Percentiles rank a stretch among this genome's conserved stretches.
phyloP scores from a whole-genome alignment of 345 rosid genomes.

The Lepidium africanum region DNA sequence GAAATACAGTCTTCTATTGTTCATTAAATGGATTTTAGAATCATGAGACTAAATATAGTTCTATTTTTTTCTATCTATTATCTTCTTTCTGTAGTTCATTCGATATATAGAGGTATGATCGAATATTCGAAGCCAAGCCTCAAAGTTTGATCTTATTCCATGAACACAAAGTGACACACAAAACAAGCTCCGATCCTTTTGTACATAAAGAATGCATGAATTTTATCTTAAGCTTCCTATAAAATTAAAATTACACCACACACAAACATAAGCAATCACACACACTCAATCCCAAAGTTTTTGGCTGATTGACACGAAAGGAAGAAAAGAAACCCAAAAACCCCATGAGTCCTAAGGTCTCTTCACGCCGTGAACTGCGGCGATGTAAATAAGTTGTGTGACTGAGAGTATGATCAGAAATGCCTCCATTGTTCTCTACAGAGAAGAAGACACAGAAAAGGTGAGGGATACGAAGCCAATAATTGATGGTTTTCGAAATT shows the following conservation, averaged over 20 bases:
- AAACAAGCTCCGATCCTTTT: constrained; percentile 14
- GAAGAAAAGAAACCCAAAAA: background rate
- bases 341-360: constrained; percentile 7
- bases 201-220: constrained; percentile 29
- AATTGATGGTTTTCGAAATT: background rate
- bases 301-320: constrained; percentile 2
- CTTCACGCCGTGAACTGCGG: constrained; percentile 52
- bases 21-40: constrained; percentile 9
- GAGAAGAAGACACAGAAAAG: constrained; percentile 4
- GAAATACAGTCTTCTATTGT: constrained; percentile 10
- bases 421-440: constrained; percentile 99
- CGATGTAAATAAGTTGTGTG: constrained; percentile 79
- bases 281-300: constrained; percentile 8
- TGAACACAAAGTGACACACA: constrained; percentile 9
- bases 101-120: background rate
- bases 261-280: background rate
- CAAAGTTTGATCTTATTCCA: constrained; percentile 22
- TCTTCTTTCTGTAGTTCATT: background rate
- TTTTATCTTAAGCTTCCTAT: constrained; percentile 6
- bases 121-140: background rate
- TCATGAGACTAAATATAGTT: constrained; percentile 5
- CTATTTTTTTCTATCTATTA: background rate
- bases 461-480: background rate
- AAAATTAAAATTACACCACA: constrained; percentile 2
- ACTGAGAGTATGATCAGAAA: constrained; percentile 79